Evolutionary conservation across 208 protist species (phyloP), one percentile per base, ranked within the genome.

Genomic region (Crithidia brevicula): DNA sequence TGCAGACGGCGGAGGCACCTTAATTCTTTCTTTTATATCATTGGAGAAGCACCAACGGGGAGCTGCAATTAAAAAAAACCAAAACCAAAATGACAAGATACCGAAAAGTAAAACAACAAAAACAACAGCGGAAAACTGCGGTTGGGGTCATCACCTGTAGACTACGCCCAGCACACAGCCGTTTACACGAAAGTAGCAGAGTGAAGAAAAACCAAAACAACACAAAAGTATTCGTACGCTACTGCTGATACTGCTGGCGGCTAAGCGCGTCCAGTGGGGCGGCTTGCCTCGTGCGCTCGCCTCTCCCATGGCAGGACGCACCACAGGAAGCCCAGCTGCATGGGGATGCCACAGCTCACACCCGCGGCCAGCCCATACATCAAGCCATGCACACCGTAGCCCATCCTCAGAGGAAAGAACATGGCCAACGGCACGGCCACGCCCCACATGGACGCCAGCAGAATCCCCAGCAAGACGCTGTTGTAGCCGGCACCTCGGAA

Each of bases 401-500:
- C 28, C 28, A 60, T 3, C 43, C 45, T 34, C 5, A 66, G 18
- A 8, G 47, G 30, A 7, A 83, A 52, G 11, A 83, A 3, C 1
- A 72, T 2, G 4, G 61, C 62, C 15, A 68, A 10, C 10, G 78
- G 78, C 49, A 79, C 66, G 23, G 72, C 43, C 7, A 83, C 34
- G 2, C 52, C 60, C 77, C 77, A 83, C 77, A 83, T 77, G 23
- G 42, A 9, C 1, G 65, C 3, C 7, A 61, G 4, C 7, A 75
- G 28, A 38, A 75, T 68, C 0, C 15, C 47, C 1, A 75, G 45
- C 22, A 64, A 28, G 16, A 68, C 43, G 13, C 47, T 36, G 47
- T 74, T 77, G 18, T 66, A 46, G 38, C 72, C 67, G n/a, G 58
- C 47, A 9, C 72, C 77, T 22, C 77, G 77, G 40, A 79, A 83